Conservation (phyloP, 2,329 filamentous ascomycete genomes). For the Apiospora marii region DNA sequence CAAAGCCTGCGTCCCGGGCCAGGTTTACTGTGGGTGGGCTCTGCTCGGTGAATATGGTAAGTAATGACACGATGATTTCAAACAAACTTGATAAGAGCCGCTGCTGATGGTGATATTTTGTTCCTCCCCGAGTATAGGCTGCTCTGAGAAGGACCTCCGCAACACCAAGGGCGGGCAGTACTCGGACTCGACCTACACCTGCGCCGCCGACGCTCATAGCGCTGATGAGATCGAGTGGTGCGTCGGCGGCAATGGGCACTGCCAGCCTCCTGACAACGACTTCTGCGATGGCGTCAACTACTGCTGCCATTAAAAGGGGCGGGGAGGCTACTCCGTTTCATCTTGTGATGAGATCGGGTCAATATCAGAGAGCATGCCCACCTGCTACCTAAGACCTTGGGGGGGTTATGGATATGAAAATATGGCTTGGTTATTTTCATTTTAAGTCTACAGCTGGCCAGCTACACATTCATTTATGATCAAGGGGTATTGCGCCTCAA, state of each 20-base stretch:
- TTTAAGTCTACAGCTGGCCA: constrained; percentile 11
- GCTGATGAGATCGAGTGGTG: constrained; percentile 20
- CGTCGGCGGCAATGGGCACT: neutral
- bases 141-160: constrained; percentile 2
- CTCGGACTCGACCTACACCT: constrained; percentile 21
- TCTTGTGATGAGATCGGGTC: neutral
- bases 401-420: neutral
- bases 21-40: constrained; percentile 11
- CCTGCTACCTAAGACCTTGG: neutral
- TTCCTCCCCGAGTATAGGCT: neutral
- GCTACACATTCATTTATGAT: constrained; percentile 21
- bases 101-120: too few relatives aligned
- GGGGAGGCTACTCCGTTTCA: neutral
- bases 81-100: too few relatives aligned
- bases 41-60: constrained; percentile 10
- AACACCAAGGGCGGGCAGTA: constrained; percentile 23
- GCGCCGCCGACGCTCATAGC: neutral
- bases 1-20: constrained; percentile 16
- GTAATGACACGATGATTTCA: neutral
- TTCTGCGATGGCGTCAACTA: constrained; percentile 14
- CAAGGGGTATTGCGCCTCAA: neutral
- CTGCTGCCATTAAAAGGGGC: neutral
- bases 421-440: neutral
- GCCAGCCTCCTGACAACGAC: constrained; percentile 4
- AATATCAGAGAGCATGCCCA: neutral